A percentile compares a stretch with the other conserved stretches of the same genome.
Evolutionary conservation across 2,329 filamentous ascomycete species (phyloP).

Genomic region (Diplodia sapinea): DNA sequence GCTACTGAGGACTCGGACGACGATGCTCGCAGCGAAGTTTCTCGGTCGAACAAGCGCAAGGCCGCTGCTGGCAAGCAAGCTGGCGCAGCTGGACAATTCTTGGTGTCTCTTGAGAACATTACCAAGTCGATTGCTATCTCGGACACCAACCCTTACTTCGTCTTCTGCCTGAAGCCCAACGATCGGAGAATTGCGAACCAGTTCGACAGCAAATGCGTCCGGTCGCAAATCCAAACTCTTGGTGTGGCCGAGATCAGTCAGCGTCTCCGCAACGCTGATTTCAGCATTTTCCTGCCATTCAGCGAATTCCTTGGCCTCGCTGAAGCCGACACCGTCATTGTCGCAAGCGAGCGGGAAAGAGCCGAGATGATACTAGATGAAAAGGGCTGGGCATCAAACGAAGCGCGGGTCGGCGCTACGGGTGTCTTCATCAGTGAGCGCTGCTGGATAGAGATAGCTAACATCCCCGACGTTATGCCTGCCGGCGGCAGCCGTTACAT

Average conservation of each 20-base stretch:
- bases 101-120: constrained; percentile 87
- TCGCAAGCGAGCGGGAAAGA: constrained; percentile 92
- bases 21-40: constrained; percentile 54
- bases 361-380: constrained; percentile 90
- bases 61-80: constrained; percentile 64
- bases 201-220: constrained; percentile 98
- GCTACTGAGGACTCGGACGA: constrained; percentile 52
- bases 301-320: constrained; percentile 91
- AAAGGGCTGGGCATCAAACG: constrained; percentile 89
- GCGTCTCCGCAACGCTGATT: constrained; percentile 88
- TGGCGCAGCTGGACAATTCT: constrained; percentile 89
- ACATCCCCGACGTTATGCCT: constrained; percentile 70
- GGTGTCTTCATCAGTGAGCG: constrained; percentile 95
- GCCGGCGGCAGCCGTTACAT: constrained; percentile 62
- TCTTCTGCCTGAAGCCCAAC: constrained; percentile 97
- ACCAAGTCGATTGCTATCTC: constrained; percentile 82
- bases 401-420: constrained; percentile 87
- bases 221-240: constrained; percentile 91
- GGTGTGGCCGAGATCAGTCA: constrained; percentile 98
- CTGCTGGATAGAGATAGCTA: constrained; percentile 90
- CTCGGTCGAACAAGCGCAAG: constrained; percentile 49
- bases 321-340: constrained; percentile 81
- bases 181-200: constrained; percentile 97
- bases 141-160: constrained; percentile 90
- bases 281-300: constrained; percentile 94